Base-by-base conservation (phyloP, 371 early-diverging fungal species). In the Apophysomyces elegans region DNA sequence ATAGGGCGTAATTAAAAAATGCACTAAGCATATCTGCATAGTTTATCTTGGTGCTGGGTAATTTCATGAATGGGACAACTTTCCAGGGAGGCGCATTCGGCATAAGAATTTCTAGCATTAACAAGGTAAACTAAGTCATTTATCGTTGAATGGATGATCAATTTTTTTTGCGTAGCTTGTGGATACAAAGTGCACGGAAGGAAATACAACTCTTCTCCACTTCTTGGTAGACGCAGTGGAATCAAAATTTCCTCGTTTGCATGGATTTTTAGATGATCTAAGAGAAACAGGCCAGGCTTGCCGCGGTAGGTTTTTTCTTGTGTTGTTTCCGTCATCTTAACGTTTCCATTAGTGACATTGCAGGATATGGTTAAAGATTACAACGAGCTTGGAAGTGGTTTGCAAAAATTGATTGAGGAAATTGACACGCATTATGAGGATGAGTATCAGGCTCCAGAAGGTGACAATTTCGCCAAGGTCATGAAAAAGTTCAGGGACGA, bases 51-150 rank as follows among this genome's bases (percentile, higher is more conserved):
- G 86, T 92, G 5, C 74, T 96, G 18, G 96, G 97, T 59, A 97
- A 97, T 72, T 95, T 86, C 68, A 93, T 97, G 93, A 97, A 97
- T 67, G 92, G 92, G 2, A 85, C 88, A 0, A 88, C 91, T 1
- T 91, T 93, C 78, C 91, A 92, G 64, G 96, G 97, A 38, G 91
- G 93, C 13, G 95, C 95, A 9, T 94, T 91, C 79, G 97, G 96
- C 16, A 94, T 96, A 73, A 87, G 89, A 63, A 92, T 96, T 65
- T 84, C 86, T 7, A 94, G 93, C 77, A 86, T 97, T 57, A 93
- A 93, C 66, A 92, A 91, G 85, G 91, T 91, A 78, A 63, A 54
- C 37, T 16, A 50, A 38, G 50, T 8, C 7, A 38, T 13, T n/a
- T 9, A 14, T 37, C 32, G 32, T 21, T 9, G 21, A 5, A n/a